These are phyloP conservation scores for Dactylellina haptotyla DNA, from an alignment of 2,329 filamentous ascomycete genomes.

Conservation along the genomic window DNA sequence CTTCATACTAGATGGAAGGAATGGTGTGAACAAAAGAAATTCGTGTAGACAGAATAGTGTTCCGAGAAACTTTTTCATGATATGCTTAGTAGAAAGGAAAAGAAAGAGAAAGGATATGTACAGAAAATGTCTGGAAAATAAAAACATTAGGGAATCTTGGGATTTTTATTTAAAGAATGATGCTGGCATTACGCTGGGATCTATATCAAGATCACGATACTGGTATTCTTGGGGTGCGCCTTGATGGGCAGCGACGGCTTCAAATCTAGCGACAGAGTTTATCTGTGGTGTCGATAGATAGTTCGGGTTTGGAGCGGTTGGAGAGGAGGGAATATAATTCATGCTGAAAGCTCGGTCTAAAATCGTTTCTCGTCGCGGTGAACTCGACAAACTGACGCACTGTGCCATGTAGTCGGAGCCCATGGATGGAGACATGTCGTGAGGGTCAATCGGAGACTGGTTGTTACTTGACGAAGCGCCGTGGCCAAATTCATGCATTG, in stretches of 20 bases:
- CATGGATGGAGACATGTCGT: conserved; percentile 34
- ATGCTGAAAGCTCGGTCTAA: conserved; percentile 52
- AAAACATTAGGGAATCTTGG: background rate
- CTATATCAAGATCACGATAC: conserved; percentile 23
- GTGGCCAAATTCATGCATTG: conserved; percentile 45
- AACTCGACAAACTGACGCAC: conserved; percentile 40
- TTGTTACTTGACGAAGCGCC: conserved; percentile 21
- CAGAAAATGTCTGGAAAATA: background rate
- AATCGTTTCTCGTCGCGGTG: conserved; percentile 49
- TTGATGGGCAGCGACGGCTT: conserved; percentile 36
- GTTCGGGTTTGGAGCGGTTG: conserved; percentile 20
- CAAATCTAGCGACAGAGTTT: conserved; percentile 49
- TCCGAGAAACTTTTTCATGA: conserved; percentile 1
- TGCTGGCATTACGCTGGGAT: conserved; percentile 52
- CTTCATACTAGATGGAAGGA: conserved; percentile 2
- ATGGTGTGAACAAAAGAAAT: conserved; percentile 26
- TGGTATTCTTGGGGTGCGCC: conserved; percentile 17
- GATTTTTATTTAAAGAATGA: conserved; percentile 46
- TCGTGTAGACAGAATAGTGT: conserved; percentile 19
- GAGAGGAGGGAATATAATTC: conserved; percentile 52
- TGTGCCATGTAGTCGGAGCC: conserved; percentile 42
- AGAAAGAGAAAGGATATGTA: background rate
- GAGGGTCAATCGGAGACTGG: conserved; percentile 41
- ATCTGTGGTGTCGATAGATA: conserved; percentile 27
- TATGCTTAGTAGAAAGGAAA: conserved; percentile 26